Conservation (phyloP, 371 early-diverging fungal species). For the Polyrhizophydium stewartii region DNA sequence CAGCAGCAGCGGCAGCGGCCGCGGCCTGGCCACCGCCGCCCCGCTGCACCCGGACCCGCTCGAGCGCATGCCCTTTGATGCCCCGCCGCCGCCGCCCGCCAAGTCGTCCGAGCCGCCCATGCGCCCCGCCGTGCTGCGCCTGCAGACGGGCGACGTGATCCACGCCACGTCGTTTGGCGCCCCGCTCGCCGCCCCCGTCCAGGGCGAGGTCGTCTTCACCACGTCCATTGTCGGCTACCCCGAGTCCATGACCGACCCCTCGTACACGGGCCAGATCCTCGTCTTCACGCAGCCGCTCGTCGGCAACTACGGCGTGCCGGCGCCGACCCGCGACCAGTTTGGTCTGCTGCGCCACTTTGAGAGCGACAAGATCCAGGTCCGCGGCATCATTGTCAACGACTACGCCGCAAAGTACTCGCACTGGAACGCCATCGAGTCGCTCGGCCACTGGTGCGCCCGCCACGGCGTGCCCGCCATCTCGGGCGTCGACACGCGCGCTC, state of each 20-base stretch:
- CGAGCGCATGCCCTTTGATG: too few relatives aligned
- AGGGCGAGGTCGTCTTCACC: constrained; percentile 67
- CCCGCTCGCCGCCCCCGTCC: constrained; percentile 19
- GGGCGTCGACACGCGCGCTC: constrained; percentile 92
- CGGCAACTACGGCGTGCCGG: constrained; percentile 91
- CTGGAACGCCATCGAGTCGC: constrained; percentile 82
- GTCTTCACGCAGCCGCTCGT: constrained; percentile 77
- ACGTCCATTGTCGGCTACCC: constrained; percentile 91
- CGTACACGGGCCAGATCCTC: constrained; percentile 79
- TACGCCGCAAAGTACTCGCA: constrained; percentile 86
- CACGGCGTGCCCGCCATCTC: constrained; percentile 83
- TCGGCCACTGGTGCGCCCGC: constrained; percentile 84
- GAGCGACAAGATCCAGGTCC: constrained; percentile 75
- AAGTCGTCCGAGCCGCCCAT: too few relatives aligned
- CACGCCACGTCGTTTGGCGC: constrained; percentile 39
- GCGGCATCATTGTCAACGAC: constrained; percentile 83
- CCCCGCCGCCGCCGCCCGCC: too few relatives aligned
- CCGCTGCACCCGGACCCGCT: too few relatives aligned
- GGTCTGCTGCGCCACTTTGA: constrained; percentile 86
- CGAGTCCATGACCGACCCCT: constrained; percentile 86
- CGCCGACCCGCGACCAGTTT: constrained; percentile 64
- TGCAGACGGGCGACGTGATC: constrained; percentile 34
- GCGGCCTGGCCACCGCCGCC: too few relatives aligned
- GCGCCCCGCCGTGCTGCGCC: constrained; percentile 26
- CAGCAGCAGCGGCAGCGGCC: too few relatives aligned